Evolutionary conservation across 2,329 filamentous ascomycete species (phyloP), one percentile per base, ranked within the genome.

Genomic region (Corinectria fuckeliana): DNA sequence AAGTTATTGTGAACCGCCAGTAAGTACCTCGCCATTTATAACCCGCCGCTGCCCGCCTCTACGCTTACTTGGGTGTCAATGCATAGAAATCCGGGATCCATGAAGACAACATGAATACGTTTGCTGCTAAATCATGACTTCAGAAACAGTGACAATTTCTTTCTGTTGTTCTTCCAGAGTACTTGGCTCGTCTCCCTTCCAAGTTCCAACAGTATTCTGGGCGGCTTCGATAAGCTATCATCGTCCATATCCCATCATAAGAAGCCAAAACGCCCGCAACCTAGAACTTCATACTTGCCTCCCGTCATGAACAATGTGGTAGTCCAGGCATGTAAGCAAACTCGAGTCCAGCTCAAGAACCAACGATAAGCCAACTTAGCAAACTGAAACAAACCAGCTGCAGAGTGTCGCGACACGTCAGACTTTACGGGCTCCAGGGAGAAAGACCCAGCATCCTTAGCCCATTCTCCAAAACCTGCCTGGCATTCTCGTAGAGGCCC

Each of bases 401-500:
- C 32, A 9, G 4, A 16, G 10, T 16, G 10, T 13, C 14, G 21
- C 7, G 20, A 14, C 16, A 51, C 5, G 5, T 14, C 16, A 18
- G 23, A 18, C 16, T 3, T 48, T n/a, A 68, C 4, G 41, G 1
- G 1, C 25, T 57, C 63, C 59, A 69, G 0, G 68, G 64, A 2
- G 58, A 20, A 1, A 72, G 20, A 1, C 70, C 82, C 63, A 87
- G 74, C 63, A 78, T 73, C 34, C 75, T 74, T 14, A 72, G n/a
- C 0, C 51, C 70, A 42, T 72, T 72, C 55, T 69, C 68, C n/a
- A 72, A 57, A 1, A 72, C 70, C 36, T 71, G 69, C 1, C 64
- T 62, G 1, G 63, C 50, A 23, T 65, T 67, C 72, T 90, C 86
- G 21, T 84, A 85, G 2, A 90, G 79, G 6, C 82, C 83, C 58